Evolutionary conservation across 805 yeast genomes (phyloP).

Genomic region (Komagataella phaffii): DNA sequence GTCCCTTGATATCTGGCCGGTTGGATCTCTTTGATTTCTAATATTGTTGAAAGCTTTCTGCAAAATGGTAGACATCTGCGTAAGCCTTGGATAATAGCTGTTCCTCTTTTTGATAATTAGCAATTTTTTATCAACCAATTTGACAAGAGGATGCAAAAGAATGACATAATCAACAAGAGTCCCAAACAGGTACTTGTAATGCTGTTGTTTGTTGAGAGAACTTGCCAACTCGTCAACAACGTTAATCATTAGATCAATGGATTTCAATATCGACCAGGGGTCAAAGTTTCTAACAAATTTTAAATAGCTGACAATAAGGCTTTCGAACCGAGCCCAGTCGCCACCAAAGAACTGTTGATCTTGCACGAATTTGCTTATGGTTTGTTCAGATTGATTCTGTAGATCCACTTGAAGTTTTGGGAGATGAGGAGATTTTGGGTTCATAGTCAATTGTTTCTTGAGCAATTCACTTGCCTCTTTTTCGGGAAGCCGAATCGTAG

Average conservation of each 20-base stretch:
- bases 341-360: slow-evolving; percentile 15
- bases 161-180: slow-evolving; percentile 23
- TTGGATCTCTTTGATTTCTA: slow-evolving; percentile 27
- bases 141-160: slow-evolving; percentile 30
- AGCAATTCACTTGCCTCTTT: neutral
- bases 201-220: slow-evolving; percentile 30
- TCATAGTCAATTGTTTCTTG: slow-evolving; percentile 7
- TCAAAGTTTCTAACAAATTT: slow-evolving; percentile 32
- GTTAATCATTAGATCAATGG: slow-evolving; percentile 38
- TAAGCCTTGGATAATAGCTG: slow-evolving; percentile 25
- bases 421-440: slow-evolving; percentile 11
- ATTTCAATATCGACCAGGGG: slow-evolving; percentile 39
- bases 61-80: slow-evolving; percentile 32
- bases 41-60: slow-evolving; percentile 36
- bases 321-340: slow-evolving; percentile 30
- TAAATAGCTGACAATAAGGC: slow-evolving; percentile 27
- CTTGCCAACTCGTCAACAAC: slow-evolving; percentile 32
- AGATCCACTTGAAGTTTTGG: slow-evolving; percentile 13
- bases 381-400: slow-evolving; percentile 11
- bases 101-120: slow-evolving; percentile 20
- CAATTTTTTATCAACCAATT: slow-evolving; percentile 24
- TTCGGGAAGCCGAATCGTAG: neutral
- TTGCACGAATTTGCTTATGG: slow-evolving; percentile 16
- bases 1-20: slow-evolving; percentile 14
- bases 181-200: slow-evolving; percentile 22